These are phyloP conservation scores for Cerioporus squamosus DNA, from an alignment of 1,284 basidiomycete genomes.

Conservation along the genomic window DNA sequence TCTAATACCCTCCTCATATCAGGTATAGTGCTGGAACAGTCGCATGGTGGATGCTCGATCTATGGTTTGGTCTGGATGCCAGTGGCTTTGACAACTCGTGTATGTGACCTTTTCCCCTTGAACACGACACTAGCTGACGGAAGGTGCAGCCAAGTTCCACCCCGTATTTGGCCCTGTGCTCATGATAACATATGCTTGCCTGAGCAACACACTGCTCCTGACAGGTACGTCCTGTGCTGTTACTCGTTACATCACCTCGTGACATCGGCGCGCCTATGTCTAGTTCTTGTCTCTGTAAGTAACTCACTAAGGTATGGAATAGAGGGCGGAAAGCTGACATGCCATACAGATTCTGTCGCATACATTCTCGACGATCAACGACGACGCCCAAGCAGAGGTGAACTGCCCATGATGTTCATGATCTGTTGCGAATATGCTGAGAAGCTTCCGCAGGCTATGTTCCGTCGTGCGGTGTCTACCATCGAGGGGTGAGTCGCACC, in stretches of 20 bases:
- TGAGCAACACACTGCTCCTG: constrained; percentile 86
- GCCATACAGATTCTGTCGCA: constrained; percentile 81
- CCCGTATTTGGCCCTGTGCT: constrained; percentile 84
- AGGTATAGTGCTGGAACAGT: constrained; percentile 59
- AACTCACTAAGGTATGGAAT: not conserved
- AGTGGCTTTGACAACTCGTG: constrained; percentile 80
- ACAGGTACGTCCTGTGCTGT: constrained; percentile 55
- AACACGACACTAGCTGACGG: not conserved
- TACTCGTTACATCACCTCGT: constrained; percentile 9
- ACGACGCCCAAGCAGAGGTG: constrained; percentile 91
- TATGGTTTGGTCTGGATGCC: constrained; percentile 91
- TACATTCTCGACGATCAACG: constrained; percentile 90
- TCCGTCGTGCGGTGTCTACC: constrained; percentile 87
- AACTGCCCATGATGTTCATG: constrained; percentile 3
- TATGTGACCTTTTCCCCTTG: constrained; percentile 47
- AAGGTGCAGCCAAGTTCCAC: constrained; percentile 69
- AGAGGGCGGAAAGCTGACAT: not conserved
- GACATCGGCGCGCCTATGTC: not conserved
- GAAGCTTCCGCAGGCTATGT: constrained; percentile 72
- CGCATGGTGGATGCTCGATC: constrained; percentile 89
- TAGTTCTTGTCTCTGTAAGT: constrained; percentile 80
- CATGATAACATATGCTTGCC: constrained; percentile 86
- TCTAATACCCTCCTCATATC: not conserved
- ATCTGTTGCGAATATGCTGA: not conserved
- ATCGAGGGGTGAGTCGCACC: constrained; percentile 73